Base-by-base conservation (phyloP, 1,284 basidiomycete genomes). In the Crepidotus sp. region DNA sequence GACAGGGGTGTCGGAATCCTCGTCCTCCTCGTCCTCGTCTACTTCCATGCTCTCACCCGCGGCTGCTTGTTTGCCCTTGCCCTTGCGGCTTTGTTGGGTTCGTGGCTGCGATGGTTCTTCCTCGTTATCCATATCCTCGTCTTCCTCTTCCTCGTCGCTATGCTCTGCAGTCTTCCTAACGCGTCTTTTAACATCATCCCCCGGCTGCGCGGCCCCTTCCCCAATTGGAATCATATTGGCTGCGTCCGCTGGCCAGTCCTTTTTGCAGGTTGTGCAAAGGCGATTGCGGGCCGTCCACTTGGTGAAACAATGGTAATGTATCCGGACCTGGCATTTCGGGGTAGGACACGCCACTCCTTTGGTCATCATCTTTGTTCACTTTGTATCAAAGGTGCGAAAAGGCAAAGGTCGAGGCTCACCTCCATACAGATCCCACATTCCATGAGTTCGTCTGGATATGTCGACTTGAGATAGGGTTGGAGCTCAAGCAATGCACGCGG, bases 391-490 rank as follows among this genome's bases (percentile, higher is more conserved):
- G 17, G 19, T 26, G n/a, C 2, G 31, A 33, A 8, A 21, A 26
- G n/a, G 17, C 3, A 36, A 15, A 36, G 25, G 29, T 40, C 41
- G 36, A 42, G 56, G 25, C 68, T 49, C 41, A 85, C 78, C 62
- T 87, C 82, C 52, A 74, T 63, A 66, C 90, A 94, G 40, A 82
- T 73, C 2, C 74, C 74, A 55, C 89, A 93, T 52, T 85, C 80
- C 1, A 78, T 56, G n/a, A 79, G 61, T 35, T 82, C 78, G 4
- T 86, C 78, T 0, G 80, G 69, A 59, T 83, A 94, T 11, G 78
- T 81, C 18, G 74, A 70, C 53, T 77, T 80, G 42, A 94, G 70
- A 57, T 92, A 94, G 1, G 73, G 69, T 13, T 69, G 63, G 7
- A 94, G 75, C 57, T 94, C 90, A 15, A 88, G 62, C 9, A 89